Evolutionary conservation across 768 basidiomycete species (phyloP).

Genomic region (Mycena polygramma): DNA sequence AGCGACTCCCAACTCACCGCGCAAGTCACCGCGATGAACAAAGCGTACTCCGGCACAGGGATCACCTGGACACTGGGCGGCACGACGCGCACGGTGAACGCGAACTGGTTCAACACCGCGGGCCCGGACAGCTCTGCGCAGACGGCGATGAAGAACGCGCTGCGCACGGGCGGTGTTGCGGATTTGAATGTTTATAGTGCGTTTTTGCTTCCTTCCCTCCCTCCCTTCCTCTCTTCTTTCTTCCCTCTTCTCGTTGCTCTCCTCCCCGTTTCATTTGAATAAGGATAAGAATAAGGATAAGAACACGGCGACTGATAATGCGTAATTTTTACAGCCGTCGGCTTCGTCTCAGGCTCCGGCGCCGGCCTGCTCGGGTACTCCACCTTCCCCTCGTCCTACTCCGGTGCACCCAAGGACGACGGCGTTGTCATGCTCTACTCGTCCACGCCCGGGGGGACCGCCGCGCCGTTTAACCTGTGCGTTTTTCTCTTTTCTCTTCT

Average conservation of each 20-base stretch:
- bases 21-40: conserved; percentile 49
- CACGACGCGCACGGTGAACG: conserved; percentile 49
- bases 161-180: conserved; percentile 51
- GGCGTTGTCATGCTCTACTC: conserved; percentile 49
- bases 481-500: not conserved
- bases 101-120: conserved; percentile 51
- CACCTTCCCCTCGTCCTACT: conserved; percentile 53
- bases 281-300: too few species aligned
- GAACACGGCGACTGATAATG: not conserved
- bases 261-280: too few species aligned
- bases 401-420: conserved; percentile 47
- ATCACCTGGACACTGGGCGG: conserved; percentile 47
- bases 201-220: not conserved
- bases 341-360: conserved; percentile 46
- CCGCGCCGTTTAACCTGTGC: conserved; percentile 48
- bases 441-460: conserved; percentile 47
- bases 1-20: conserved; percentile 39
- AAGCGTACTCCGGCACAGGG: conserved; percentile 44
- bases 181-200: conserved; percentile 56
- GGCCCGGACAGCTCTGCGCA: conserved; percentile 24
- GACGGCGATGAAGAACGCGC: conserved; percentile 40
- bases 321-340: conserved; percentile 22
- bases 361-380: conserved; percentile 57
- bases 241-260: too few species aligned
- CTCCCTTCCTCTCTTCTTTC: too few species aligned